Conservation (phyloP, 2,329 filamentous ascomycete species). For the Monosporascus cannonballus region DNA sequence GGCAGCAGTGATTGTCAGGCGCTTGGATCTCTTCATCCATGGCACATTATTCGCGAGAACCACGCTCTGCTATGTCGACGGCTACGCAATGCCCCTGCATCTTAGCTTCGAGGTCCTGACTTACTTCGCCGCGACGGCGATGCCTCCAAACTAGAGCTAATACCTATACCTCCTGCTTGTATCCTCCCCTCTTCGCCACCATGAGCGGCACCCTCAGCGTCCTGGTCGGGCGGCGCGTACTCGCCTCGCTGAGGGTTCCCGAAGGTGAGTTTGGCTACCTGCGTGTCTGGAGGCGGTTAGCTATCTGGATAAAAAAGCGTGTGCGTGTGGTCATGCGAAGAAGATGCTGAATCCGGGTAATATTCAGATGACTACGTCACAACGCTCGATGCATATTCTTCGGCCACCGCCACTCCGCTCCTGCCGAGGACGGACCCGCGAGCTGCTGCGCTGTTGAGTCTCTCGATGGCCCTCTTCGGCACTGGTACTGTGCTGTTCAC, state of each 20-base stretch:
- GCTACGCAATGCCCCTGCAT: conserved; percentile 46
- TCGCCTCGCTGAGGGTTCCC: conserved; percentile 45
- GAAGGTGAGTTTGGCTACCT: conserved; percentile 33
- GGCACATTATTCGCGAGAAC: too few species aligned
- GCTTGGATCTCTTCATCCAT: conserved; percentile 37
- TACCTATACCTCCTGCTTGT: conserved; percentile 54
- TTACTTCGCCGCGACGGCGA: conserved; percentile 43
- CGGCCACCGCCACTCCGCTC: conserved; percentile 52
- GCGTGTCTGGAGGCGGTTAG: too few species aligned
- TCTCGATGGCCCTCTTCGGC: conserved; percentile 57
- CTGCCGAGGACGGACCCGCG: conserved; percentile 50
- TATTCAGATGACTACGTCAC: conserved; percentile 54
- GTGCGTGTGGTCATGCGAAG: neutral
- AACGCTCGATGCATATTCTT: conserved; percentile 54
- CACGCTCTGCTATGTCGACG: conserved; percentile 46
- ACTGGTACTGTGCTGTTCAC: conserved; percentile 54
- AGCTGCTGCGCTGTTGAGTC: conserved; percentile 51
- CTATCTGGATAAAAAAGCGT: too few species aligned
- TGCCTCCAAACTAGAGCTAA: conserved; percentile 42
- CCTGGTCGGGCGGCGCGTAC: conserved; percentile 43
- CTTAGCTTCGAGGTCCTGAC: conserved; percentile 42
- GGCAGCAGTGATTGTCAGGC: conserved; percentile 38
- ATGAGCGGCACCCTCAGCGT: conserved; percentile 55
- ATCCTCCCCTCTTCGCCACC: conserved; percentile 49
- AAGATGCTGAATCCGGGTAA: neutral